phyloP scores from a whole-genome alignment of 139 green algal genomes.

The Diplosphaera chodatii region DNA sequence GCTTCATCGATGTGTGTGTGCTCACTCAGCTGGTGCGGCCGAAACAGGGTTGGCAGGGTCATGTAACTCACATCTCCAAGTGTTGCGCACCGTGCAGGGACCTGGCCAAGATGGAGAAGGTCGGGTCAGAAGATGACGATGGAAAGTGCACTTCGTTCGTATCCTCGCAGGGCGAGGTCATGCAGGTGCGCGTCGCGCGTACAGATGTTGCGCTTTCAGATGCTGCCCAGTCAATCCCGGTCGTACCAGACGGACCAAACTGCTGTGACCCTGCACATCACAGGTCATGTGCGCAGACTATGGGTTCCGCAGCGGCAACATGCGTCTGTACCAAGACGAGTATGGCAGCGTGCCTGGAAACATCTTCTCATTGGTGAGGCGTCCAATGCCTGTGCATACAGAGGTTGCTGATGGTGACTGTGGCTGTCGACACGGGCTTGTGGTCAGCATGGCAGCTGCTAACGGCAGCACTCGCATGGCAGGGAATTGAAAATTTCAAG shows the following conservation, averaged over 20 bases:
- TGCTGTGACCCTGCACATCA: too few relatives aligned
- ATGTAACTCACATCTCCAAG: too few relatives aligned
- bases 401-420: not conserved
- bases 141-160: not conserved
- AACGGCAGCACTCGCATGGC: not conserved
- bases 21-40: too few relatives aligned
- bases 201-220: too few relatives aligned
- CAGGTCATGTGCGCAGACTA: constrained; percentile 79
- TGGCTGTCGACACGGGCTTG: too few relatives aligned
- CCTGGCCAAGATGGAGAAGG: not conserved
- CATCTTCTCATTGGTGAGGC: constrained; percentile 55
- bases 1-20: too few relatives aligned
- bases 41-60: too few relatives aligned
- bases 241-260: too few relatives aligned
- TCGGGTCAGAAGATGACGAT: not conserved
- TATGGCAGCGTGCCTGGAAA: constrained; percentile 70
- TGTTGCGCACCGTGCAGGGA: not conserved
- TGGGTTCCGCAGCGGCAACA: constrained; percentile 75
- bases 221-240: too few relatives aligned
- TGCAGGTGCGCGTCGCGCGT: not conserved
- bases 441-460: too few relatives aligned
- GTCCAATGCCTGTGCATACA: not conserved
- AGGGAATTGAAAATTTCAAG: constrained; percentile 65
- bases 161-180: not conserved
- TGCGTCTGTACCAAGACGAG: constrained; percentile 71